Conservation (phyloP, 257 asterid species). For the Salvia rosmarinus region DNA sequence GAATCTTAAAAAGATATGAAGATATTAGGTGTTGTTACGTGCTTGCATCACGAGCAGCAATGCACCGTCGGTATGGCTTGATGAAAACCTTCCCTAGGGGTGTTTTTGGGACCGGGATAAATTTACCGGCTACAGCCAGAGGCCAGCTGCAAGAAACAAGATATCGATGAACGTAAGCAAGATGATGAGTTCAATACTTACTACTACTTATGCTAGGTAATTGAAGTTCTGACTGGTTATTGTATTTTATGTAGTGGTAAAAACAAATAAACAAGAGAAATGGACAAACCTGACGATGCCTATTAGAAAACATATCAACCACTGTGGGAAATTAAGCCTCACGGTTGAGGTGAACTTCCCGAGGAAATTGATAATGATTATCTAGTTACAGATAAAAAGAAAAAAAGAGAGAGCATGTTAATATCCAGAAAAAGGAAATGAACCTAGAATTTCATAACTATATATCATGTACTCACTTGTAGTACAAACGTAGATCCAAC, state of each 20-base stretch:
- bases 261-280: not conserved
- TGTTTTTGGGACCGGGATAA: conserved; percentile 84
- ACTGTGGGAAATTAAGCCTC: conserved; percentile 53
- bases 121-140: conserved; percentile 77
- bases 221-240: too few species aligned
- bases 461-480: conserved; percentile 50
- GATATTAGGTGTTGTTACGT: conserved; percentile 32
- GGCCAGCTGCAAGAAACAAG: conserved; percentile 75
- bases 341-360: conserved; percentile 75
- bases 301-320: conserved; percentile 71
- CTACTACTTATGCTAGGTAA: too few species aligned
- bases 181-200: too few species aligned
- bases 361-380: conserved; percentile 74
- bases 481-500: conserved; percentile 79
- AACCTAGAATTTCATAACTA: not conserved
- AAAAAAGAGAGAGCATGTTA: conserved; percentile 30
- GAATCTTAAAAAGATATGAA: conserved; percentile 12
- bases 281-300: conserved; percentile 68
- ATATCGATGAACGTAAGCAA: not conserved
- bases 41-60: conserved; percentile 55
- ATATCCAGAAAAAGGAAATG: conserved; percentile 14
- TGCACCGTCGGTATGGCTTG: conserved; percentile 69
- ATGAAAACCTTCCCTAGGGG: conserved; percentile 77
- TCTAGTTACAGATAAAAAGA: conserved; percentile 40
- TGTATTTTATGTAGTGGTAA: not conserved